These are phyloP conservation scores for Coprinopsis strossmayeri DNA, from an alignment of 768 basidiomycete species.

Conservation along the genomic window DNA sequence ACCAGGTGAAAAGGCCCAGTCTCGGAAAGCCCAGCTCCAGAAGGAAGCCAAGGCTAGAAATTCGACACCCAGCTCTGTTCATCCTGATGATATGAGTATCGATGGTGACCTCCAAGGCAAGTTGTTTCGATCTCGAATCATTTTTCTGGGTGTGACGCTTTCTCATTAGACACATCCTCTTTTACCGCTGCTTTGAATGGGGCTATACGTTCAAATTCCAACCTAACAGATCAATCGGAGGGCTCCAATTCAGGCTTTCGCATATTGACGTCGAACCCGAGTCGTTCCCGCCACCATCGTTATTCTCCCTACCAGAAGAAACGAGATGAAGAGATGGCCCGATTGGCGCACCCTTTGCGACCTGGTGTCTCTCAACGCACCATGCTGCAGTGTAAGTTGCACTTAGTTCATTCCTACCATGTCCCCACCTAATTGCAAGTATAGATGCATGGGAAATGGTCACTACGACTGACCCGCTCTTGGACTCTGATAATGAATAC, in stretches of 20 bases:
- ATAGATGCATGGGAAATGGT: conserved; percentile 71
- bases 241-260: background rate
- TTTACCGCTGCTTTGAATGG: background rate
- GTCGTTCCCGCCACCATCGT: conserved; percentile 14
- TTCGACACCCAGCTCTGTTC: conserved; percentile 3
- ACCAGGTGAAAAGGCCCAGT: conserved; percentile 13
- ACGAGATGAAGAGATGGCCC: conserved; percentile 12
- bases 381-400: conserved; percentile 60
- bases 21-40: conserved; percentile 14
- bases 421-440: background rate
- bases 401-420: conserved; percentile 3
- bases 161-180: conserved; percentile 2
- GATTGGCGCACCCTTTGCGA: conserved; percentile 14
- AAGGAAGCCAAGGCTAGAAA: conserved; percentile 3
- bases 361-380: conserved; percentile 31
- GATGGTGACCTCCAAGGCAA: background rate
- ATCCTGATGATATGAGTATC: conserved; percentile 8
- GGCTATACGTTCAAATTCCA: background rate
- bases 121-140: background rate
- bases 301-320: conserved; percentile 29
- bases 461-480: conserved; percentile 61
- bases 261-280: background rate
- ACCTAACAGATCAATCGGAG: background rate
- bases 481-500: conserved; percentile 69
- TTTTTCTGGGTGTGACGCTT: background rate